These are phyloP conservation scores for Chloropicon primus DNA, from an alignment of 139 green algal species.

Conservation along the genomic window DNA sequence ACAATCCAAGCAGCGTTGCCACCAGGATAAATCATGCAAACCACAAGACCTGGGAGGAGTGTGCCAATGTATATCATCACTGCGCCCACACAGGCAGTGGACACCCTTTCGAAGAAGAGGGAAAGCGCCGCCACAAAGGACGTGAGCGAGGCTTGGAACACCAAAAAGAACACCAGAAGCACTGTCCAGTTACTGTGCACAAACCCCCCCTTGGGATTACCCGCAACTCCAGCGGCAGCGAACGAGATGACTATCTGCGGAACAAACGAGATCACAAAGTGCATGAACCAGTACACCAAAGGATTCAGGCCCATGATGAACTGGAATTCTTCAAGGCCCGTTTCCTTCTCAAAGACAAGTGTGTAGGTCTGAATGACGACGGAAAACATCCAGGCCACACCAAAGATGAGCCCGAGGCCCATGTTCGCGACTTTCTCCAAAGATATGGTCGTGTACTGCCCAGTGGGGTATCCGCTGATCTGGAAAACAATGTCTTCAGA, in stretches of 20 bases:
- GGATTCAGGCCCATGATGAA: not conserved
- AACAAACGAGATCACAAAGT: not conserved
- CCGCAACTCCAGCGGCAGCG: not conserved
- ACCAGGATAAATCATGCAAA: not conserved
- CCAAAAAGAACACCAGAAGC: not conserved
- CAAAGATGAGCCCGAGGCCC: not conserved
- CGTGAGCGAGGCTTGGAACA: not conserved
- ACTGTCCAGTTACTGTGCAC: not conserved
- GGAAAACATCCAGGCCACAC: not conserved
- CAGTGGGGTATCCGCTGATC: not conserved
- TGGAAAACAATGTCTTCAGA: not conserved
- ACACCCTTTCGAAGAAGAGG: not conserved
- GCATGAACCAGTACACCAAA: not conserved
- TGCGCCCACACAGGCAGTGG: not conserved
- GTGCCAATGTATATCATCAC: not conserved
- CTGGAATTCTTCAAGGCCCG: not conserved
- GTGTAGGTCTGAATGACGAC: not conserved
- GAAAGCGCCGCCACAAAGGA: not conserved
- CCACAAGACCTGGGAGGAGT: not conserved
- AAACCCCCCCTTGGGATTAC: not conserved
- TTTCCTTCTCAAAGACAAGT: not conserved
- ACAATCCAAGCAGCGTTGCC: not conserved
- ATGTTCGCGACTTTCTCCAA: not conserved
- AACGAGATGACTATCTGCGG: not conserved
- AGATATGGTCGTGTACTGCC: not conserved